Evolutionary conservation across 331 rosid species (phyloP).

Genomic region (Cydonia oblonga): DNA sequence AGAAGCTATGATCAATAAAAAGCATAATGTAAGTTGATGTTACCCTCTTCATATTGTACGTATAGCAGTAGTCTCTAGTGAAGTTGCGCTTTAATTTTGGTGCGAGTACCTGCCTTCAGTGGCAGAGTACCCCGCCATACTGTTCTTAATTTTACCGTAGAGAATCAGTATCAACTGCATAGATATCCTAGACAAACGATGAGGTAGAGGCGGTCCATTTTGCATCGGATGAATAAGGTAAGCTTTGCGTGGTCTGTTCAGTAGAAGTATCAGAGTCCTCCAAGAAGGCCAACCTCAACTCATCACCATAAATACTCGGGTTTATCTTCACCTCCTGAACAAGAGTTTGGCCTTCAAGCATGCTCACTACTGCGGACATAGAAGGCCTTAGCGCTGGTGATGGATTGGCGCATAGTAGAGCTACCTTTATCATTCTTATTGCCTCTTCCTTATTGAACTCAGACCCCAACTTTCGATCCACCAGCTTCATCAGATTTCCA

Average conservation of each 20-base stretch:
- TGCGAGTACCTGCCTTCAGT: not conserved
- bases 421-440: constrained; percentile 25
- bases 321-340: constrained; percentile 13
- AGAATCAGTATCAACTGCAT: not conserved
- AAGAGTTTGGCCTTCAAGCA: constrained; percentile 25
- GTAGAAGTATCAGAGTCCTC: not conserved
- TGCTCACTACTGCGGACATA: constrained; percentile 30
- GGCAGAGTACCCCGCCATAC: not conserved
- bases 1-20: not conserved
- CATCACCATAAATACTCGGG: constrained; percentile 17
- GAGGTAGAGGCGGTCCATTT: not conserved
- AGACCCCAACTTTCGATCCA: constrained; percentile 30
- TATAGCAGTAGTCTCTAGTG: not conserved
- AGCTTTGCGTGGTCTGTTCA: not conserved
- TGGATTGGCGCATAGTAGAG: constrained; percentile 32
- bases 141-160: not conserved
- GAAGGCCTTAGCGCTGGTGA: constrained; percentile 30
- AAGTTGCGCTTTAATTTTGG: not conserved
- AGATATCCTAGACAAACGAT: not conserved
- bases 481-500: constrained; percentile 20
- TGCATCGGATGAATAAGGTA: not conserved
- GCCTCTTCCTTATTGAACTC: constrained; percentile 27
- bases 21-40: too few species aligned
- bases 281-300: not conserved
- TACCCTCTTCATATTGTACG: too few species aligned